Conservation (phyloP, 2,329 filamentous ascomycete genomes). For the Macroventuria anomochaeta region DNA sequence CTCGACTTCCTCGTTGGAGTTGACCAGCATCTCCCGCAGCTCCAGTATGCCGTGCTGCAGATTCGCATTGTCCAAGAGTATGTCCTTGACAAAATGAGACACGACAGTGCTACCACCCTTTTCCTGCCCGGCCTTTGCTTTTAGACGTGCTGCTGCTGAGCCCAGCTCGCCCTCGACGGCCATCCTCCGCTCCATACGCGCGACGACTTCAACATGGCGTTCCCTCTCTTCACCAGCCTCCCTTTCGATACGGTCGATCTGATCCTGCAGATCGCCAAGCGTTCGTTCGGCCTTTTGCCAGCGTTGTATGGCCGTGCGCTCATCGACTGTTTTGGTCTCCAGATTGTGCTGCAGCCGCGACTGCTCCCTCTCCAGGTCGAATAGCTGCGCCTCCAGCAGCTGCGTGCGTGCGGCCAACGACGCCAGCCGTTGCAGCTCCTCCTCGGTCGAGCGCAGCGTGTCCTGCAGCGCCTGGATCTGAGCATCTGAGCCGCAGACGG, state of each 20-base stretch:
- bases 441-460: slow-evolving; percentile 77
- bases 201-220: slow-evolving; percentile 79
- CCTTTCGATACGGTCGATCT: slow-evolving; percentile 85
- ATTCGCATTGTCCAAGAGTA: slow-evolving; percentile 93
- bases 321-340: slow-evolving; percentile 72
- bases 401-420: slow-evolving; percentile 75
- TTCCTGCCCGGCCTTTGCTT: slow-evolving; percentile 69
- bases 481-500: slow-evolving; percentile 79
- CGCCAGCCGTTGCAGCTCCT: slow-evolving; percentile 76
- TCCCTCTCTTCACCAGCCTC: slow-evolving; percentile 82
- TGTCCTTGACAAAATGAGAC: slow-evolving; percentile 95
- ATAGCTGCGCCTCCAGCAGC: slow-evolving; percentile 80
- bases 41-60: slow-evolving; percentile 91
- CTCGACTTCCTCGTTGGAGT: slow-evolving; percentile 93
- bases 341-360: slow-evolving; percentile 72
- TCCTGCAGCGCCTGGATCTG: slow-evolving; percentile 79
- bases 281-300: slow-evolving; percentile 86
- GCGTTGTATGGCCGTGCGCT: slow-evolving; percentile 77
- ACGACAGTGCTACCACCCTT: slow-evolving; percentile 73
- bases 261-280: slow-evolving; percentile 79
- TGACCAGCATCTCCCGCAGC: slow-evolving; percentile 85
- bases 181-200: slow-evolving; percentile 82
- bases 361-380: slow-evolving; percentile 82
- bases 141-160: slow-evolving; percentile 77
- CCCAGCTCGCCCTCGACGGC: slow-evolving; percentile 82